A percentile compares a stretch with the other conserved stretches of the same genome.
Conservation (phyloP, 73 alveolate genomes). For the Paramecium caudatum region DNA sequence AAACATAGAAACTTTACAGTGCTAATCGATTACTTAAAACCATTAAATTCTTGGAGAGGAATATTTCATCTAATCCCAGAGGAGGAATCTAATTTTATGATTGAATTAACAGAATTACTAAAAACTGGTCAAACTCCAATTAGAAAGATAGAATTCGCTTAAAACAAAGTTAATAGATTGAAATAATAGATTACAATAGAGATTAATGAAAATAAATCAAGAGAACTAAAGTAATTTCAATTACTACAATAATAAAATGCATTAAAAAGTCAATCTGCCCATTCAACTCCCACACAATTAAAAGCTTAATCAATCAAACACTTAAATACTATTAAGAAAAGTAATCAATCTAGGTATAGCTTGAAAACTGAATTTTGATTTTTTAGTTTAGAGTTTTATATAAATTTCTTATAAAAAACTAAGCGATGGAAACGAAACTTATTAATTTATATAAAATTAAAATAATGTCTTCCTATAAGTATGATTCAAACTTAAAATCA, state of each 20-base stretch:
- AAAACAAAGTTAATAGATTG: neutral
- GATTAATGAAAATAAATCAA: neutral
- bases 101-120: neutral
- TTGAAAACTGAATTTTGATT: too few species aligned
- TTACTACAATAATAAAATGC: neutral
- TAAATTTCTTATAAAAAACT: too few species aligned
- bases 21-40: neutral
- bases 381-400: too few species aligned
- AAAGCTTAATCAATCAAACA: too few species aligned
- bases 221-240: neutral
- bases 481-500: neutral
- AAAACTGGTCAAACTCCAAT: conserved; percentile 43
- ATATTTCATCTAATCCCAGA: neutral
- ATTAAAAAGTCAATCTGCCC: too few species aligned
- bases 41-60: conserved; percentile 26
- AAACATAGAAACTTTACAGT: neutral
- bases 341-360: too few species aligned
- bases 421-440: too few species aligned
- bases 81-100: conserved; percentile 24
- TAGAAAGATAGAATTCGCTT: neutral
- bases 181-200: conserved; percentile 6
- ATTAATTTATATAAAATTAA: conserved; percentile 17
- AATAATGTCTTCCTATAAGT: neutral
- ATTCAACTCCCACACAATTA: too few species aligned
- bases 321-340: too few species aligned